A percentile compares a stretch with the other conserved stretches of the same genome.
Evolutionary conservation across 2,329 filamentous ascomycete genomes (phyloP).

Genomic region (Colletotrichum tabaci): DNA sequence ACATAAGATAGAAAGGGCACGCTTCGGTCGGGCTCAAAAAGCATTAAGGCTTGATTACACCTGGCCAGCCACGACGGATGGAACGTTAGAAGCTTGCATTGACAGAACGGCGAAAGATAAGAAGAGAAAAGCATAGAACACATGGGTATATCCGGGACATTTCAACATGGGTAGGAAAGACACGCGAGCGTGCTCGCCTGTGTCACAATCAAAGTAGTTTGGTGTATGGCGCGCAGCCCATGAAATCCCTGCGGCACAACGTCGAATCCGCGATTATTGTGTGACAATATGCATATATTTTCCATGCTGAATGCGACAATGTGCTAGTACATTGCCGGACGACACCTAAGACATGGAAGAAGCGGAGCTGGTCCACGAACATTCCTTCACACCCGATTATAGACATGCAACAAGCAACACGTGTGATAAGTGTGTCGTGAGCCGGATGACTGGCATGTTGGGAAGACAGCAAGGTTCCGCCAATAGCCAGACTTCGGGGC

Average conservation of each 20-base stretch:
- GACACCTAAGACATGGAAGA: not conserved
- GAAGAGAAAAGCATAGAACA: constrained; percentile 34
- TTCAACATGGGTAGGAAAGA: constrained; percentile 23
- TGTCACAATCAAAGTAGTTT: constrained; percentile 13
- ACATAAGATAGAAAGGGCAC: constrained; percentile 5
- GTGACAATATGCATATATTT: not conserved
- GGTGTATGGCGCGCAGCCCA: not conserved
- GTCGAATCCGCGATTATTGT: constrained; percentile 3
- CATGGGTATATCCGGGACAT: constrained; percentile 25
- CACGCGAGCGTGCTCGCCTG: constrained; percentile 4
- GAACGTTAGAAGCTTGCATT: constrained; percentile 26
- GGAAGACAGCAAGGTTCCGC: not conserved
- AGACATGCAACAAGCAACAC: not conserved
- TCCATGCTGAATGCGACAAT: constrained; percentile 7
- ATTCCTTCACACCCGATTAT: not conserved
- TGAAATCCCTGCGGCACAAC: not conserved
- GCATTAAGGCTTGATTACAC: constrained; percentile 25
- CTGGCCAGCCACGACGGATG: constrained; percentile 23
- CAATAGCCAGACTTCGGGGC: not conserved
- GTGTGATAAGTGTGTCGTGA: not conserved
- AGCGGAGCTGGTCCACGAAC: not conserved
- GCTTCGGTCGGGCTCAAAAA: constrained; percentile 19
- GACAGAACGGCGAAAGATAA: constrained; percentile 13
- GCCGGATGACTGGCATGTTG: not conserved
- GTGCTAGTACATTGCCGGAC: constrained; percentile 6